A percentile compares a stretch with the other conserved stretches of the same genome.
phyloP scores from a whole-genome alignment of 2,329 filamentous ascomycete species.

The Rhynchosporium graminicola region DNA sequence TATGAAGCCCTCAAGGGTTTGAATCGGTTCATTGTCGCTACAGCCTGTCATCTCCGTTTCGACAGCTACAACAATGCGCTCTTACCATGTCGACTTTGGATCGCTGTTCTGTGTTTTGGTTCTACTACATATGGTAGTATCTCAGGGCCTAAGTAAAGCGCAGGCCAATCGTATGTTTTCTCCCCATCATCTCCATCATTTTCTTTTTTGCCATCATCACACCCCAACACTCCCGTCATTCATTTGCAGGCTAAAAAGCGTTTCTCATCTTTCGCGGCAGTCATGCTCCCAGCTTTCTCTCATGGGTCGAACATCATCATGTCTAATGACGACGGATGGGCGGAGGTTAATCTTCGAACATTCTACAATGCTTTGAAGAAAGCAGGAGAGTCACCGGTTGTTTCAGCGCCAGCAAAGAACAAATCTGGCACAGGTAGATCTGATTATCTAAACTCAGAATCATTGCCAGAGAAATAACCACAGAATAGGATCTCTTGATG shows the following conservation, averaged over 20 bases:
- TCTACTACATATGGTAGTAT: neutral
- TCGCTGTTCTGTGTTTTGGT: constrained; percentile 4
- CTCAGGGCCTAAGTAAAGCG: neutral
- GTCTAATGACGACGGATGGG: constrained; percentile 18
- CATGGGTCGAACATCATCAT: constrained; percentile 8
- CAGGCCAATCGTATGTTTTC: constrained; percentile 4
- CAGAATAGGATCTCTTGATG: constrained; percentile 10
- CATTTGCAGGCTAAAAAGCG: neutral
- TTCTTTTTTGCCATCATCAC: neutral
- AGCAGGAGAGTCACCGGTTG: constrained; percentile 6
- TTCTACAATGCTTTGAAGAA: constrained; percentile 6
- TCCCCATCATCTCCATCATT: neutral
- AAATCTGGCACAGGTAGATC: constrained; percentile 12
- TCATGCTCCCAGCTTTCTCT: constrained; percentile 2
- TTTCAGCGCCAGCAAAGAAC: constrained; percentile 15
- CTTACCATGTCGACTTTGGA: constrained; percentile 5
- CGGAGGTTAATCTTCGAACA: constrained; percentile 14
- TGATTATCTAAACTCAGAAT: neutral
- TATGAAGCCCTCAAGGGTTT: neutral
- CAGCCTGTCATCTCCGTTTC: neutral
- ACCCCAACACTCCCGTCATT: neutral
- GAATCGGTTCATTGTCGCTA: neutral
- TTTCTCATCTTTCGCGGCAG: neutral
- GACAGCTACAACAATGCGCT: neutral
- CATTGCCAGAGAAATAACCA: neutral